A percentile compares a stretch with the other conserved stretches of the same genome.
Evolutionary conservation across 208 protist species (phyloP).

Genomic region (Leishmania mexicana): DNA sequence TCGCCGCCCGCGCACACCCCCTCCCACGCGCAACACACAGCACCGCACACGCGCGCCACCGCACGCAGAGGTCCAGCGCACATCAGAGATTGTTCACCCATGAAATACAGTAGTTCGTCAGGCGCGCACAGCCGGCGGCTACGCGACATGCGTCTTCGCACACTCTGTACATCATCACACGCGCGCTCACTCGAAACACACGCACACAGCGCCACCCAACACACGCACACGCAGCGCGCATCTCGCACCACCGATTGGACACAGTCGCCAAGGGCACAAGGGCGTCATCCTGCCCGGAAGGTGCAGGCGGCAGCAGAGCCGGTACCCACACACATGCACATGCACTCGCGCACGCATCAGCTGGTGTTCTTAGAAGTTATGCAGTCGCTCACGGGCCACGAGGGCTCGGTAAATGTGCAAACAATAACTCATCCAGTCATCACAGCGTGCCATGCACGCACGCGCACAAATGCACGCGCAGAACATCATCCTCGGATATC

Average conservation of each 20-base stretch:
- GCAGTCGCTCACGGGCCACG: conserved; percentile 11
- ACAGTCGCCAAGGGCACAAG: conserved; percentile 13
- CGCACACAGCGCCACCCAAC: background rate
- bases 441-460: conserved; percentile 7
- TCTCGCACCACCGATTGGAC: conserved; percentile 35
- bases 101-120: conserved; percentile 10
- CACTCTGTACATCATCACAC: conserved; percentile 4
- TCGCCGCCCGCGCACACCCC: background rate
- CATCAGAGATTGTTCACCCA: conserved; percentile 15
- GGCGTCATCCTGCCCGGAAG: conserved; percentile 21
- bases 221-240: conserved; percentile 5
- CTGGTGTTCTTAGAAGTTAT: conserved; percentile 11
- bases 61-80: background rate
- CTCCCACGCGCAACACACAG: background rate
- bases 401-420: conserved; percentile 21
- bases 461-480: background rate
- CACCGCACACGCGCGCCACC: background rate
- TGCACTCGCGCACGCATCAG: background rate
- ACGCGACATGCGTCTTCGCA: conserved; percentile 5
- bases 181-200: background rate
- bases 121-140: conserved; percentile 9
- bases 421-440: conserved; percentile 24
- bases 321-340: background rate
- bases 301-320: background rate
- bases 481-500: background rate